These are phyloP conservation scores for Eucalyptus sp. DNA, from an alignment of 345 rosid genomes.

Conservation along the genomic window DNA sequence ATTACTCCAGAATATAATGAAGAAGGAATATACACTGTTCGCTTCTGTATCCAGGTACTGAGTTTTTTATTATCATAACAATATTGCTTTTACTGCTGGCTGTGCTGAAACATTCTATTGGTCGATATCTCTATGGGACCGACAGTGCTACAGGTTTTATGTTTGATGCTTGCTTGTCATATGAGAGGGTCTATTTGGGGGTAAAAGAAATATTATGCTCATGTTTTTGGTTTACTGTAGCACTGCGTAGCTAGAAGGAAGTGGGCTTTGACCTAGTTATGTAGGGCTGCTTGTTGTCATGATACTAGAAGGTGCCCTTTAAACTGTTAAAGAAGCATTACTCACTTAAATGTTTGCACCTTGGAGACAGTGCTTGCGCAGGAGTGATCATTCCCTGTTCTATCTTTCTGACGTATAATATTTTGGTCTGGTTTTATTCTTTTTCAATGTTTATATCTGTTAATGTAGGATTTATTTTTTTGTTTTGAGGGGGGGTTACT, in stretches of 20 bases:
- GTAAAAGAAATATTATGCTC: neutral
- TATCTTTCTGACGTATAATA: neutral
- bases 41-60: conserved; percentile 97
- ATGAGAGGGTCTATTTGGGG: neutral
- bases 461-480: neutral
- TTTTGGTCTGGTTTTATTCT: neutral
- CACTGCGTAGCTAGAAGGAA: neutral
- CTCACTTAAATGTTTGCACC: neutral
- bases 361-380: neutral
- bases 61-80: neutral
- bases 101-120: neutral
- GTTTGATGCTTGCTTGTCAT: neutral
- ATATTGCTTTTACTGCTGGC: neutral
- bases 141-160: neutral
- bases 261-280: neutral
- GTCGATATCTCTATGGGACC: neutral
- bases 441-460: neutral
- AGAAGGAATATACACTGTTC: conserved; percentile 98
- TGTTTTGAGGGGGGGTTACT: neutral
- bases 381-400: neutral
- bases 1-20: conserved; percentile 95
- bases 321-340: neutral
- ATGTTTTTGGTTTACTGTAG: neutral
- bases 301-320: neutral
- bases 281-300: neutral